A percentile compares a stretch with the other conserved stretches of the same genome.
Evolutionary conservation across 2,329 filamentous ascomycete species (phyloP).

Genomic region (Scedosporium dehoogii): DNA sequence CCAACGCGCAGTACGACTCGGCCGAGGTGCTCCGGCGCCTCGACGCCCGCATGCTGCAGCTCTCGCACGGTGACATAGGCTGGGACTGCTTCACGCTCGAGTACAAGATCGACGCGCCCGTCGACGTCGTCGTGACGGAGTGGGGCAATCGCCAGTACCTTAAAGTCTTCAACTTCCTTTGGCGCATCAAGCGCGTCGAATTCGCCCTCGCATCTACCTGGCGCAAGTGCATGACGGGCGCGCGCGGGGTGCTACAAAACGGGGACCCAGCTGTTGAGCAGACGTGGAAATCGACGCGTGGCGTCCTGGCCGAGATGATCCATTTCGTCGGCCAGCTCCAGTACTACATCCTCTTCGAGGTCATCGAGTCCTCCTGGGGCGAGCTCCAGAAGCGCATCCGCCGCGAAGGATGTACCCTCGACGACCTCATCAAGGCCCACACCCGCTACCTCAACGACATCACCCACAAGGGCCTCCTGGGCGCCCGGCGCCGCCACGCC

Average conservation of each 20-base stretch:
- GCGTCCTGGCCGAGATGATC: conserved; percentile 91
- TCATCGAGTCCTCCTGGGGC: conserved; percentile 94
- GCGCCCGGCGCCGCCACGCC: conserved; percentile 47
- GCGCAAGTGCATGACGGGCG: conserved; percentile 92
- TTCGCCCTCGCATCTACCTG: conserved; percentile 86
- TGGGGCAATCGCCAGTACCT: conserved; percentile 95
- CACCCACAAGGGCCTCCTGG: conserved; percentile 89
- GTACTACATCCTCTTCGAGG: conserved; percentile 97
- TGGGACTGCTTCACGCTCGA: conserved; percentile 99
- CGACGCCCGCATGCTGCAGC: conserved; percentile 95
- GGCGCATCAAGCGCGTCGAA: conserved; percentile 95
- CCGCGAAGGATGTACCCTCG: conserved; percentile 80
- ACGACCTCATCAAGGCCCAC: conserved; percentile 90
- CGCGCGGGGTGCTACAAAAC: conserved; percentile 77
- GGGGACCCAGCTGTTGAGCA: conserved; percentile 57
- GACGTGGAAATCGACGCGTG: conserved; percentile 86
- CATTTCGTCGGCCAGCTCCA: conserved; percentile 96
- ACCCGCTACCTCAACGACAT: conserved; percentile 85
- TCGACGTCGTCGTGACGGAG: conserved; percentile 93
- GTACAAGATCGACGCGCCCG: conserved; percentile 93
- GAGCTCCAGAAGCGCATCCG: conserved; percentile 74
- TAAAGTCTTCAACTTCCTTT: conserved; percentile 98
- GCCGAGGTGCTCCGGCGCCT: conserved; percentile 83
- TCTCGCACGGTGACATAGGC: conserved; percentile 92
- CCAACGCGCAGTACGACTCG: conserved; percentile 92